Evolutionary conservation across 805 yeast species (phyloP).

Genomic region (Komagataella ulmi): DNA sequence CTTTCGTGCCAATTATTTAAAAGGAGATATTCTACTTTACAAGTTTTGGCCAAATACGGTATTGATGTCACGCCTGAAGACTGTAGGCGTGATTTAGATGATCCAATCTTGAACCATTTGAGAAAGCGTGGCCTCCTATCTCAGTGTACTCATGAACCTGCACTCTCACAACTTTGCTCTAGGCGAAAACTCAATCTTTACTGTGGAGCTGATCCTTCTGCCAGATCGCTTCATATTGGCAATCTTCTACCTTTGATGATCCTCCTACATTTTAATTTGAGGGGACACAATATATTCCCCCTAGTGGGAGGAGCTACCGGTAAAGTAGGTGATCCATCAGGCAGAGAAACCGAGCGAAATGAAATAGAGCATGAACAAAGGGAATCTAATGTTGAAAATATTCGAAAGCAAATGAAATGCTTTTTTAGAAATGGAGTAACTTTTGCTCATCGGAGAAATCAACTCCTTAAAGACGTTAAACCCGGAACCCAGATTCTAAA

Average conservation of each 20-base stretch:
- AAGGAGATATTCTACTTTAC: not conserved
- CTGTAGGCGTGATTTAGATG: conserved; percentile 16
- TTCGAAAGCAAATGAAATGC: conserved; percentile 43
- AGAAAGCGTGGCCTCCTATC: conserved; percentile 33
- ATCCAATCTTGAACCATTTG: conserved; percentile 26
- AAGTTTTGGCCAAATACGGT: conserved; percentile 8
- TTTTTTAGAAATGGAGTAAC: conserved; percentile 51
- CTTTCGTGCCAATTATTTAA: not conserved
- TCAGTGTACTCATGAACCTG: conserved; percentile 22
- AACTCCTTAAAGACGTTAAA: conserved; percentile 4
- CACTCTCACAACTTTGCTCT: conserved; percentile 10
- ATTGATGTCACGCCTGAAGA: conserved; percentile 11
- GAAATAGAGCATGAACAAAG: conserved; percentile 40
- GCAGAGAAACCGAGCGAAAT: conserved; percentile 65
- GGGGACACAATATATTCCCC: conserved; percentile 80
- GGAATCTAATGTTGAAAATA: conserved; percentile 39
- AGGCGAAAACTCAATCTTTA: conserved; percentile 43
- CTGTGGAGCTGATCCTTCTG: conserved; percentile 96
- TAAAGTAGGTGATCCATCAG: conserved; percentile 93
- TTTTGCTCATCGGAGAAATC: conserved; percentile 43
- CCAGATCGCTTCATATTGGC: conserved; percentile 80
- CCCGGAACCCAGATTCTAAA: conserved; percentile 14
- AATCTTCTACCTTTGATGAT: conserved; percentile 81
- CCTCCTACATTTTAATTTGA: conserved; percentile 64
- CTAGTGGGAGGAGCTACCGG: conserved; percentile 95